Base-by-base conservation (phyloP, 2,329 filamentous ascomycete species). In the Penicillium sp. region DNA sequence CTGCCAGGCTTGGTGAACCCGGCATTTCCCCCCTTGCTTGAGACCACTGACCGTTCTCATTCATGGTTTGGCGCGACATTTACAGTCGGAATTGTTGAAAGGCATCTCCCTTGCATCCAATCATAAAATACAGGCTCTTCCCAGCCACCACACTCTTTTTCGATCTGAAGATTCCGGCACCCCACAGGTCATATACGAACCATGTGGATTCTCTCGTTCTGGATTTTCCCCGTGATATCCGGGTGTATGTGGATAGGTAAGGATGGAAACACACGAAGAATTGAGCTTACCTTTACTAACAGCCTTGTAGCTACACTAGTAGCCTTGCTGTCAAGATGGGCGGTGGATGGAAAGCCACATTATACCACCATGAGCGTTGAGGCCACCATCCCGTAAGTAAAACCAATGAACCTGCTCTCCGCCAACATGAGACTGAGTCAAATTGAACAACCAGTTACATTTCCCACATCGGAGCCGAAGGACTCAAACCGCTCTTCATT, bases 151-250 rank as follows among this genome's bases (percentile, higher is more conserved):
- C 13, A 5, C 3, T 29, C 41, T 37, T 35, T 42, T 35, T 42
- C 6, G 8, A 32, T 18, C 32, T 50, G 21, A 50, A 50, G 38
- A 27, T 40, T 23, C 25, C 25, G 31, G 29, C n/a, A 48, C 40
- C 52, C 32, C 38, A 38, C 46, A 15, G 46, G 32, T 51, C 51
- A 23, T 38, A 39, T 37, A 27, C 13, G 6, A 29, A 38, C 38
- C 32, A 56, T 56, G 54, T 56, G 54, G 54, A 53, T 56, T 44
- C 15, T 56, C 16, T 56, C 54, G 12, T 56, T 56, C 38, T 56
- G 54, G 54, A 9, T 56, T 2, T 56, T 56, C 29, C 54, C 54
- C 27, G 12, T 56, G 16, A 31, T 56, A 10, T 46, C 54, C 12
- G 54, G 54, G 27, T 56, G 54, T 50, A 44, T 56, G 54, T 56